Conservation (phyloP, 139 green algal species). For the Chlamydomonas sphaeroides region DNA sequence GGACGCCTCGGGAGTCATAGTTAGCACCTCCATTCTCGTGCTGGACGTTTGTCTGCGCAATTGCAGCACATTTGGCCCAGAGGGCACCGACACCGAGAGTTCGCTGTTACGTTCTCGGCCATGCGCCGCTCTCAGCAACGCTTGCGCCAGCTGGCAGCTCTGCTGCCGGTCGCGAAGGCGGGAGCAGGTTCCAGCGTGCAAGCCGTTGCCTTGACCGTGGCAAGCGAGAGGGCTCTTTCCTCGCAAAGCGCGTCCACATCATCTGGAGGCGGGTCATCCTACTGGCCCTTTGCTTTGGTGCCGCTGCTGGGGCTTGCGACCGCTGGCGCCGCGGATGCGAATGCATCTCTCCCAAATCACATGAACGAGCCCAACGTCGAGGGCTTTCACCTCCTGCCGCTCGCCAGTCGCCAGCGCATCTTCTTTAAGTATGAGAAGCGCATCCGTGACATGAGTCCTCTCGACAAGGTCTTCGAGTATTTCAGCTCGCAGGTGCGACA, state of each 20-base stretch:
- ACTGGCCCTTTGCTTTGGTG: background rate
- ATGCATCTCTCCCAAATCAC: background rate
- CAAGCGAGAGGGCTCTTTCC: slow-evolving; percentile 17
- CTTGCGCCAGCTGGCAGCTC: background rate
- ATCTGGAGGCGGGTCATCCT: background rate
- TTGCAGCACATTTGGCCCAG: no score
- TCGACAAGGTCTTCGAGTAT: slow-evolving; percentile 90
- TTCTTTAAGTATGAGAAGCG: slow-evolving; percentile 88
- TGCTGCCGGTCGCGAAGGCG: background rate
- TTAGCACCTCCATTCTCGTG: no score
- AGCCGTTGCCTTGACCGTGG: no score
- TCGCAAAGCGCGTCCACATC: slow-evolving; percentile 12
- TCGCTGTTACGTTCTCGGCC: no score
- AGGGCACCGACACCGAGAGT: no score
- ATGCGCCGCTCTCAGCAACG: background rate
- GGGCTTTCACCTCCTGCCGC: slow-evolving; percentile 46
- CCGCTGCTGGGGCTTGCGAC: background rate
- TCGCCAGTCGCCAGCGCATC: slow-evolving; percentile 57
- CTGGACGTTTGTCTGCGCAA: no score
- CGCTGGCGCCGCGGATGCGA: background rate
- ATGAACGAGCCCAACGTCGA: background rate
- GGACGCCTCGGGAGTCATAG: no score
- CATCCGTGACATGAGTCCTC: slow-evolving; percentile 65
- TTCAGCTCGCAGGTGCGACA: no score
- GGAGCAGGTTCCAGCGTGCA: no score